Evolutionary conservation across 108 stramenopile genomes (phyloP), one percentile per base, ranked within the genome.

Genomic region (Poteriospumella lacustris): DNA sequence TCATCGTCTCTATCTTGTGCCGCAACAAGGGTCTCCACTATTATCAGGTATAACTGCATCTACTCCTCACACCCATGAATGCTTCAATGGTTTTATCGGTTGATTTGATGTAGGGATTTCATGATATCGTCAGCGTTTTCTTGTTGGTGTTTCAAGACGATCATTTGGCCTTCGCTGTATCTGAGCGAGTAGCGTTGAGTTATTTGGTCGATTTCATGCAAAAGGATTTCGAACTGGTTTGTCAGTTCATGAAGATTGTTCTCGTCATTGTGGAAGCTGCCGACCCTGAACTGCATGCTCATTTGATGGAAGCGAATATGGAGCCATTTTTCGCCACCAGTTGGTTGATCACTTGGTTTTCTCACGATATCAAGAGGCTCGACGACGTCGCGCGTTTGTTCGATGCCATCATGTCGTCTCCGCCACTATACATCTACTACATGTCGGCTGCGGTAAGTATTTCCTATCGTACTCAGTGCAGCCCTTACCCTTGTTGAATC

Each of bases 111-210:
- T 56, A 56, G 52, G 64, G 64, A 19, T 68, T 68, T 40, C 64
- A 68, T 40, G 64, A 68, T 68, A 68, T 68, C 15, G 64, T 68
- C 19, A 68, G 64, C 24, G 39, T 68, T 36, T 68, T 68, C 38
- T 19, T 68, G 19, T 40, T 68, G 34, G 64, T 68, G 12, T 19
- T 68, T 19, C 15, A 68, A 19, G 64, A 68, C 19, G 39, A 68
- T 39, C 38, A 36, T 68, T 40, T 68, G 64, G 64, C 64, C 15
- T 68, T 68, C 36, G 34, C 38, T 36, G 19, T 40, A 19, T 15
- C 24, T 36, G 64, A 68, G 15, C 19, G 19, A 39, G 24, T 68
- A 39, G 12, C 19, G 12, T 19, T 19, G 19, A 68, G 24, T 15
- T 68, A 36, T 68, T 36, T 68, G 28, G 19, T 19, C 12, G 64